Base-by-base conservation (phyloP, 2,329 filamentous ascomycete species). In the Dactylella cylindrospora region DNA sequence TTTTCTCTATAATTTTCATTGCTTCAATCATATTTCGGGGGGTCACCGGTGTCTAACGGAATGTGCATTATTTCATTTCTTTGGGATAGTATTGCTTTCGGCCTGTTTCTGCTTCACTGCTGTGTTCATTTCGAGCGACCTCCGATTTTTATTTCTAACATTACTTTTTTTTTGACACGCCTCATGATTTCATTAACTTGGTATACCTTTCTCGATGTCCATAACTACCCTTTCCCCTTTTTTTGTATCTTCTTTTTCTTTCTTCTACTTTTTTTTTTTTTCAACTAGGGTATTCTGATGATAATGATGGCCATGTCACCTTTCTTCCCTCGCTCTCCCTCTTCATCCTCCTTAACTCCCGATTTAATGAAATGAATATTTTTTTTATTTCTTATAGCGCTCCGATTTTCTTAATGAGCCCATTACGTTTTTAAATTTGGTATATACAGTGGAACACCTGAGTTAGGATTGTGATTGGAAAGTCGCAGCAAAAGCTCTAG, bases 221-320 rank as follows among this genome's bases (percentile, higher is more conserved):
- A 61, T 61, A 61, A 17, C 51, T 45, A 26, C 40, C 20, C 54
- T 61, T 65, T 35, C 36, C 29, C 47, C 39, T 59, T 29, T 53
- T 67, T 67, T 67, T 66, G 65, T 66, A 61, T 67, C 61, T 67
- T 53, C 38, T 65, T 51, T 41, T 65, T 52, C 43, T 54, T 65
- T 47, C 38, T 61, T 54, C 32, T 62, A 50, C 31, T 45, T 52
- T 50, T 65, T 61, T 61, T 65, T 39, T 44, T 12, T 53, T 52
- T 41, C 36, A n/a, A n/a, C n/a, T 13, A 43, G 35, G 46, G 40
- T 29, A 47, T 49, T 26, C 43, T 35, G 43, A 52, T 38, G 55
- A 46, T 28, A 22, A 41, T 36, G 33, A 17, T 47, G n/a, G 43
- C 40, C 23, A 28, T 51, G 39, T 45, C 7, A 25, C 49, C 46